A percentile compares a stretch with the other conserved stretches of the same genome.
phyloP scores from a whole-genome alignment of 2,329 filamentous ascomycete species.

The Fusarium udum region DNA sequence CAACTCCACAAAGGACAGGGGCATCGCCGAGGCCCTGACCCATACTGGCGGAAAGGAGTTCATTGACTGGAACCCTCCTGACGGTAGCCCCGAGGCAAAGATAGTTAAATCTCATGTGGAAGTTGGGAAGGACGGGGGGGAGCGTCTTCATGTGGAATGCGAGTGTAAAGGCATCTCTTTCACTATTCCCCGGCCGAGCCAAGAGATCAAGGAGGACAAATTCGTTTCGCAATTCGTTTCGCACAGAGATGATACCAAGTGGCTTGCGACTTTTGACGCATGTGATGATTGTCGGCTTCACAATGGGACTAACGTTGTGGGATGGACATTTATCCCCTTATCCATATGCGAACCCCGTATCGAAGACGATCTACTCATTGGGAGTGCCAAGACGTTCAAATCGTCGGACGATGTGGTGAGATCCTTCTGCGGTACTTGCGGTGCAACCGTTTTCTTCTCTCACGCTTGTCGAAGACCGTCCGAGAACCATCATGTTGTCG shows the following conservation, averaged over 20 bases:
- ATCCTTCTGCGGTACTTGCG: slow-evolving; percentile 58
- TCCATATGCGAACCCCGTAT: slow-evolving; percentile 50
- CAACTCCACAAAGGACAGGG: slow-evolving; percentile 49
- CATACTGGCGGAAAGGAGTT: slow-evolving; percentile 45
- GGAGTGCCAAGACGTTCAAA: slow-evolving; percentile 55
- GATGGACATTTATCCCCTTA: slow-evolving; percentile 56
- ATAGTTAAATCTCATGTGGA: slow-evolving; percentile 44
- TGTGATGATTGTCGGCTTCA: slow-evolving; percentile 57
- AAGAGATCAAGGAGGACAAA: slow-evolving; percentile 43
- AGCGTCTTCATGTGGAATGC: slow-evolving; percentile 56
- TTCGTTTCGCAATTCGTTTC: slow-evolving; percentile 49
- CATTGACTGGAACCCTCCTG: slow-evolving; percentile 49
- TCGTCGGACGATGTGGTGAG: slow-evolving; percentile 52
- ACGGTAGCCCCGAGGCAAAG: slow-evolving; percentile 41
- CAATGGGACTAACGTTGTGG: slow-evolving; percentile 53
- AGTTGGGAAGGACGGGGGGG: slow-evolving; percentile 48
- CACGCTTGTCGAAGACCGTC: slow-evolving; percentile 41
- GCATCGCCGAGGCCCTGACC: slow-evolving; percentile 50
- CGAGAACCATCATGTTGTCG: slow-evolving; percentile 50
- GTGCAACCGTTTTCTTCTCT: slow-evolving; percentile 55
- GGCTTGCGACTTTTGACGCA: slow-evolving; percentile 53
- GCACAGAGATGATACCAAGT: slow-evolving; percentile 52
- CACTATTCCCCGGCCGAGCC: slow-evolving; percentile 52
- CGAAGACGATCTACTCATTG: slow-evolving; percentile 49
- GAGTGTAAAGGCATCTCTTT: slow-evolving; percentile 60